Evolutionary conservation across 2,329 filamentous ascomycete species (phyloP), one percentile per base, ranked within the genome.

Genomic region (Fusarium citri): DNA sequence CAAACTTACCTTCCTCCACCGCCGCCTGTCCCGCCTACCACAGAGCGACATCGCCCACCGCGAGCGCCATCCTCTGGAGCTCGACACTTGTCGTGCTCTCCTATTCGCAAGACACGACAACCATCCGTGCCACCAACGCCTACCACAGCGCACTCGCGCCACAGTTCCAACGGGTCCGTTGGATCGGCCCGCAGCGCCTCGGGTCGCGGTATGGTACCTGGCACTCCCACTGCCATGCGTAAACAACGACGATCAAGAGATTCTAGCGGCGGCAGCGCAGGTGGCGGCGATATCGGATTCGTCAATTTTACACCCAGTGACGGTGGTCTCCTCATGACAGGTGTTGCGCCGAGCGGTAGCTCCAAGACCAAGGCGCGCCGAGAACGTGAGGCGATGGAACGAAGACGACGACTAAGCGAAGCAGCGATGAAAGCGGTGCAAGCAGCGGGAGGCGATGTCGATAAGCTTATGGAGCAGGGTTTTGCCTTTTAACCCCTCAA

Each of bases 341-440:
- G 94, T 8, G 96, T 99, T 15, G 96, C 96, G 47, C 95, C 95
- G 1, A 94, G 91, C 70, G 96, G 96, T 12, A 94, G 91, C 72
- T 92, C 89, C 72, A 98, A 98, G 87, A 98, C 96, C 11, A 98
- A 98, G 78, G 94, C 94, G n/a, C 84, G 94, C 58, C 84, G 96
- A 53, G 95, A 98, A 80, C 92, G 93, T 78, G 95, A 98, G 82
- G 93, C 93, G 3, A 85, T 87, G 55, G 95, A 98, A 76, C 90
- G 91, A 80, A 85, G 92, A 74, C 82, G 90, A 72, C 86, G 87
- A 77, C 77, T 94, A 58, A 90, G 87, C 74, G 88, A 92, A 78
- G 89, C 89, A 10, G 90, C 92, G 30, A 81, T 91, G 68, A 88
- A 88, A 78, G 91, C 90, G 11, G 88, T 94, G 0, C 83, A 87